These are phyloP conservation scores for Fusarium transvaalense DNA, from an alignment of 2,329 filamentous ascomycete genomes.

Conservation along the genomic window DNA sequence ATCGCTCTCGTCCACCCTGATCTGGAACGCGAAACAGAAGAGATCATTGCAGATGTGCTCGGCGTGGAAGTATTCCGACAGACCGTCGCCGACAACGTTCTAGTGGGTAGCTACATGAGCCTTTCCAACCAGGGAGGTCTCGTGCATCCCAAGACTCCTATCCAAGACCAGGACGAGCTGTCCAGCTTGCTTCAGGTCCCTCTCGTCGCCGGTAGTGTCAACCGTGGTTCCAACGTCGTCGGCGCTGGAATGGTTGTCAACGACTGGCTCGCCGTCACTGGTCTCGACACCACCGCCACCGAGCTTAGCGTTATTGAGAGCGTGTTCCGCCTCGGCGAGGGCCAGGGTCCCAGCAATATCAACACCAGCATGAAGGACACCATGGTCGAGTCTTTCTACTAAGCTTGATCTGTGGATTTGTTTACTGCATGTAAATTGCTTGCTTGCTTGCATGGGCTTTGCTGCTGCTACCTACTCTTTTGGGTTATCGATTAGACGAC, in stretches of 20 bases:
- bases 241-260: constrained; percentile 75
- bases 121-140: constrained; percentile 96
- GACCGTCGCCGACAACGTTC: constrained; percentile 96
- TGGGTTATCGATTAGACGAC: constrained; percentile 30
- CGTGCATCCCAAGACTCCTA: constrained; percentile 95
- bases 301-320: constrained; percentile 97
- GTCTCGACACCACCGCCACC: constrained; percentile 94
- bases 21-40: constrained; percentile 96
- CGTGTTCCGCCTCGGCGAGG: constrained; percentile 94
- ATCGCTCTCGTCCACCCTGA: constrained; percentile 97
- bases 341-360: constrained; percentile 80
- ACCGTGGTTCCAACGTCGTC: constrained; percentile 93
- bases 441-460: constrained; percentile 22
- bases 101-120: constrained; percentile 96
- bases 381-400: constrained; percentile 99
- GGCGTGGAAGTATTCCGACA: constrained; percentile 92
- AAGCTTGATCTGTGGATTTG: constrained; percentile 50
- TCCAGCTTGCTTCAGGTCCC: constrained; percentile 94
- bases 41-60: constrained; percentile 95
- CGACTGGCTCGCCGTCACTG: constrained; percentile 96
- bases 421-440: constrained; percentile 19
- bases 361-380: constrained; percentile 93
- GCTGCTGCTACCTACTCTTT: constrained; percentile 25
- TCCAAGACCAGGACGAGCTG: constrained; percentile 98
- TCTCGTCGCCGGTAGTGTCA: constrained; percentile 92